These are phyloP conservation scores for Herpetomonas tarakana DNA, from an alignment of 208 protist species.

Conservation along the genomic window DNA sequence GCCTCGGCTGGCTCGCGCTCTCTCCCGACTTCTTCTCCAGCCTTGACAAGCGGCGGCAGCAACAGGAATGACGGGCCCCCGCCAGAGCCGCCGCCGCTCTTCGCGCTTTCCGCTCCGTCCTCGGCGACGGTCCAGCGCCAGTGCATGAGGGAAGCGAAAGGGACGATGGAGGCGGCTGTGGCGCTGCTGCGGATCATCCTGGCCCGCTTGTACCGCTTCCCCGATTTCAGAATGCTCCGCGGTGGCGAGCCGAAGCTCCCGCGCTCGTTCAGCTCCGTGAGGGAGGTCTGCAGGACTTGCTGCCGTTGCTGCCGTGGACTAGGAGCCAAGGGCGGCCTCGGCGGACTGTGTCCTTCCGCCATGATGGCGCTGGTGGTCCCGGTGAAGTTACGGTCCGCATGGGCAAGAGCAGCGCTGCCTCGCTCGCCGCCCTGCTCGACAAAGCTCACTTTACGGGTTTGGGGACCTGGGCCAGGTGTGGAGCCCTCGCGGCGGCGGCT, in stretches of 20 bases:
- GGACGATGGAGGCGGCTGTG: slow-evolving; percentile 18
- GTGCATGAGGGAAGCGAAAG: slow-evolving; percentile 22
- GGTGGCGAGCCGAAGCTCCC: not conserved
- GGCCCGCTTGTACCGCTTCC: not conserved
- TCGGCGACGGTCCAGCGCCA: slow-evolving; percentile 39
- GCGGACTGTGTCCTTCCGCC: too few relatives aligned
- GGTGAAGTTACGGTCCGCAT: too few relatives aligned
- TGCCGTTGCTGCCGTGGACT: not conserved
- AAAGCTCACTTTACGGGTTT: not conserved
- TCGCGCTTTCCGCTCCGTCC: slow-evolving; percentile 4
- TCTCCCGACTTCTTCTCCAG: not conserved
- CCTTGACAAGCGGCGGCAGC: too few relatives aligned
- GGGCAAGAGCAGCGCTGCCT: too few relatives aligned
- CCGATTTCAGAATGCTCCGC: slow-evolving; percentile 1
- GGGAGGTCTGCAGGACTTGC: too few relatives aligned
- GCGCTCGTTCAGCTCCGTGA: too few relatives aligned
- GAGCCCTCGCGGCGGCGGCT: not conserved
- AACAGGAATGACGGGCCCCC: too few relatives aligned
- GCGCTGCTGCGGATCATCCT: slow-evolving; percentile 8
- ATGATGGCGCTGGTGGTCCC: too few relatives aligned
- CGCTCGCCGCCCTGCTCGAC: not conserved
- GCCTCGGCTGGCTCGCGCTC: not conserved
- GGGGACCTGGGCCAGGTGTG: not conserved
- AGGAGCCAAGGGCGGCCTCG: too few relatives aligned
- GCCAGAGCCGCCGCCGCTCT: too few relatives aligned